These are phyloP conservation scores for Hysterangium stoloniferum DNA, from an alignment of 768 basidiomycete genomes.

Conservation along the genomic window DNA sequence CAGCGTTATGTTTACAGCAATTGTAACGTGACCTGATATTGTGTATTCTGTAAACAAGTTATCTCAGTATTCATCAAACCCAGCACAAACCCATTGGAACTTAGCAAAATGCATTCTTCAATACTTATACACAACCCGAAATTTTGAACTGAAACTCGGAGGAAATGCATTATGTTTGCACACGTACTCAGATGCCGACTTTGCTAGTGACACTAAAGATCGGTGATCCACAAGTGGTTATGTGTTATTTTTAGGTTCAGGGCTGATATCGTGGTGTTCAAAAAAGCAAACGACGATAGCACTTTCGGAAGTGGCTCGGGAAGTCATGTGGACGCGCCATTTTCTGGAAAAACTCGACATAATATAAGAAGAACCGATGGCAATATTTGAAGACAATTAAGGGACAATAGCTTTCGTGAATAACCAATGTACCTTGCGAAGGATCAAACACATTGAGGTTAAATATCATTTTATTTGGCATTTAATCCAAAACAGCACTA, in stretches of 20 bases:
- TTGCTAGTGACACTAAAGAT: constrained; percentile 19
- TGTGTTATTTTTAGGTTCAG: constrained; percentile 19
- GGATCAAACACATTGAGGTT: constrained; percentile 38
- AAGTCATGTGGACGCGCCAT: constrained; percentile 11
- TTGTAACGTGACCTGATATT: constrained; percentile 12
- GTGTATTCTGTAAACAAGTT: constrained; percentile 19
- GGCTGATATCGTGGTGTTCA: constrained; percentile 19
- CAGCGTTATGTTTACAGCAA: constrained; percentile 21
- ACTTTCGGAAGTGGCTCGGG: constrained; percentile 9
- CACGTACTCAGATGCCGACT: constrained; percentile 20
- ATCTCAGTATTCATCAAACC: constrained; percentile 20
- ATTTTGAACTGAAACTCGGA: constrained; percentile 2
- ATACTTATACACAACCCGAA: constrained; percentile 17
- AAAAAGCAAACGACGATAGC: constrained; percentile 20
- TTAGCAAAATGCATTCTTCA: constrained; percentile 20
- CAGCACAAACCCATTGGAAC: constrained; percentile 17
- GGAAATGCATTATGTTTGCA: constrained; percentile 1
- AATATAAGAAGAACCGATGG: constrained; percentile 12
- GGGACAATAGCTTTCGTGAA: constrained; percentile 27
- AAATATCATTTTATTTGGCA: constrained; percentile 33
- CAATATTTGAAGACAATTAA: constrained; percentile 29
- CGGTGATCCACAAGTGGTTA: constrained; percentile 28
- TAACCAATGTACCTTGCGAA: constrained; percentile 28
- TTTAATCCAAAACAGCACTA: constrained; percentile 18
- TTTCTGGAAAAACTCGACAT: constrained; percentile 17